Evolutionary conservation across 2,329 filamentous ascomycete species (phyloP), one percentile per base, ranked within the genome.

Genomic region (Stachybotrys chartarum): DNA sequence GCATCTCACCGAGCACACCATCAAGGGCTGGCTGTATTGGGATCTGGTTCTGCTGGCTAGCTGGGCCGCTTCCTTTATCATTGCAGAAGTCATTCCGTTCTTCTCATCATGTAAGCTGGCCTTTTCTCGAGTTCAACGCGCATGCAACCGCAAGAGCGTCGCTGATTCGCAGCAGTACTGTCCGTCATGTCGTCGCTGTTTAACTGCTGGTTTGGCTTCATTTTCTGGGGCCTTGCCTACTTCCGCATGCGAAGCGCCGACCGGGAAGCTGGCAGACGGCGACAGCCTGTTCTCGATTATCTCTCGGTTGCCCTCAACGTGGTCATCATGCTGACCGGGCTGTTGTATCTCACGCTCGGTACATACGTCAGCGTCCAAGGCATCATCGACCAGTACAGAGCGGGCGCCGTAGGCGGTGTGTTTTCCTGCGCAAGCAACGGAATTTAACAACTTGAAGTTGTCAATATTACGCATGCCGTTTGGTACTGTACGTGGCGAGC

Each of bases 141-240:
- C 24, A 24, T 24, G 24, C 24, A 24, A 24, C 24, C 24, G 24
- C 6, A 17, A 35, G 30, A 32, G 30, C 14, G 16, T 45, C 18
- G 42, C 17, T 12, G 42, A 53, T 56, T 62, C 18, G 64, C 39
- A 24, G 1, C 45, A 82, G 79, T 85, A 2, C 71, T 85, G n/a
- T 85, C 85, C 6, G 76, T 91, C 58, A 89, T 91, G 86, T 88
- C 85, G 17, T 90, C 90, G 5, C 81, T 96, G 1, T 96, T 96
- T 67, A 91, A 96, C 72, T 93, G 88, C 54, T 93, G 91, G 78
- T 93, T 93, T 64, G 92, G 92, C 30, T 97, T 96, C 77, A 96
- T 96, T 66, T 97, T 96, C 77, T 97, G 89, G 89, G 89, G 87
- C 12, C 81, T 90, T 1, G 89, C 88, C 1, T 93, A 90, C 66